Conservation (phyloP, 345 rosid species). For the Eucalyptus curtisii region DNA sequence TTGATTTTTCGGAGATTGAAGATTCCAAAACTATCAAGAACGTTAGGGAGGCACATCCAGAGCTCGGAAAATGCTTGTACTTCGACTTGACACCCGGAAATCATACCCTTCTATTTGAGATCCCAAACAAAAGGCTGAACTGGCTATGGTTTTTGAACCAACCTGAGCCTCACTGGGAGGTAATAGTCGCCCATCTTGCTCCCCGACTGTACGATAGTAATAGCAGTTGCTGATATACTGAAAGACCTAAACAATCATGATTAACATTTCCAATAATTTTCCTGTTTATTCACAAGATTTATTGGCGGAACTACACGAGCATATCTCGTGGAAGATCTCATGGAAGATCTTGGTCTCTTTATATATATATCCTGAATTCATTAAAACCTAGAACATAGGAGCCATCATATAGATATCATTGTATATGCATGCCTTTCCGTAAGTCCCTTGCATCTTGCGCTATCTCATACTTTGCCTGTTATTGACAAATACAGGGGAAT, state of each 20-base stretch:
- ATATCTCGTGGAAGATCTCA: not conserved
- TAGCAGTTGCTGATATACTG: not conserved
- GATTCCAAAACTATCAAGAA: slow-evolving; percentile 24
- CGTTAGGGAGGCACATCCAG: slow-evolving; percentile 35
- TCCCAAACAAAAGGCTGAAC: slow-evolving; percentile 37
- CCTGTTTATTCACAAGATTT: not conserved
- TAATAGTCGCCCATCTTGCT: not conserved
- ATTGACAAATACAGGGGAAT: slow-evolving; percentile 18
- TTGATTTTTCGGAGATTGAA: slow-evolving; percentile 43
- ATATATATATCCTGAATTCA: not conserved
- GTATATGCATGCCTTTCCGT: not conserved
- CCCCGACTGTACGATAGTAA: not conserved
- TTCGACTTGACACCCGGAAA: slow-evolving; percentile 28
- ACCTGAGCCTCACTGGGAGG: slow-evolving; percentile 56
- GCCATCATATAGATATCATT: not conserved
- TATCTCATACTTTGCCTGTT: not conserved
- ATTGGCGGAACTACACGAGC: not conserved
- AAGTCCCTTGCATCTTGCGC: not conserved
- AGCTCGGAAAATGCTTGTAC: slow-evolving; percentile 55
- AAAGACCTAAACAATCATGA: not conserved
- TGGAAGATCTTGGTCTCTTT: not conserved
- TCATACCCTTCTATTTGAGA: slow-evolving; percentile 48
- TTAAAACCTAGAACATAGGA: not conserved
- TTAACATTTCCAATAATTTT: not conserved
- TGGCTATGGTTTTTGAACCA: slow-evolving; percentile 73